phyloP scores from a whole-genome alignment of 345 rosid genomes.

The Rubroshorea leprosula region DNA sequence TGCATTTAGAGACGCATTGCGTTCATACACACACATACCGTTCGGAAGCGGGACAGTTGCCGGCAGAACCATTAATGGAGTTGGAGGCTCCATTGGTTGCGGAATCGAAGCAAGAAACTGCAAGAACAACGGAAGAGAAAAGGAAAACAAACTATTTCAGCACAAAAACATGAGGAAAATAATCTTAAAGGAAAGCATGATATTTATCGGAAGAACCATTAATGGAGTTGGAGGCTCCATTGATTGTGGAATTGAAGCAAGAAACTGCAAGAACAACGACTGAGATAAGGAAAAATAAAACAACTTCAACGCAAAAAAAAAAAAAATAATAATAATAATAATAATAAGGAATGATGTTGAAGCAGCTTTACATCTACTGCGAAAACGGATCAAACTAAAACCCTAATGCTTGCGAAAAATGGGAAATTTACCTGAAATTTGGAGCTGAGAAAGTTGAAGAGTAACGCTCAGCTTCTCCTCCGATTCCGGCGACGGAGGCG shows the following conservation, averaged over 20 bases:
- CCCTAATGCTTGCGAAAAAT: too few species aligned
- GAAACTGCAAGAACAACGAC: neutral
- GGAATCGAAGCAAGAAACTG: neutral
- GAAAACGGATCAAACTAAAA: too few species aligned
- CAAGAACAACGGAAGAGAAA: neutral
- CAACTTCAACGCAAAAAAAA: neutral
- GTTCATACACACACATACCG: neutral
- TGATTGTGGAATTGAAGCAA: neutral
- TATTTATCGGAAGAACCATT: neutral
- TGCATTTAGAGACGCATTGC: neutral
- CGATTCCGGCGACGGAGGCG: neutral
- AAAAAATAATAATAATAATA: too few species aligned
- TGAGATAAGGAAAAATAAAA: neutral
- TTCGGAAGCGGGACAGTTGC: slow-evolving; percentile 1
- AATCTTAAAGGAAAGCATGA: neutral
- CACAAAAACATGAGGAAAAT: neutral
- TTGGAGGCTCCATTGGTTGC: slow-evolving; percentile 5
- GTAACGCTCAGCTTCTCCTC: neutral
- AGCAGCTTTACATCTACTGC: too few species aligned
- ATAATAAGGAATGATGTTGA: too few species aligned
- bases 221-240: slow-evolving; percentile 12
- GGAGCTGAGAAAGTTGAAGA: neutral
- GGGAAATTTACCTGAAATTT: neutral
- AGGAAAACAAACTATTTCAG: neutral
- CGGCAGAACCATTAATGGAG: neutral